Percentiles rank a stretch among this genome's conserved stretches.
These are phyloP conservation scores for Claviceps sp. DNA, from an alignment of 2,329 filamentous ascomycete genomes.

Conservation along the genomic window DNA sequence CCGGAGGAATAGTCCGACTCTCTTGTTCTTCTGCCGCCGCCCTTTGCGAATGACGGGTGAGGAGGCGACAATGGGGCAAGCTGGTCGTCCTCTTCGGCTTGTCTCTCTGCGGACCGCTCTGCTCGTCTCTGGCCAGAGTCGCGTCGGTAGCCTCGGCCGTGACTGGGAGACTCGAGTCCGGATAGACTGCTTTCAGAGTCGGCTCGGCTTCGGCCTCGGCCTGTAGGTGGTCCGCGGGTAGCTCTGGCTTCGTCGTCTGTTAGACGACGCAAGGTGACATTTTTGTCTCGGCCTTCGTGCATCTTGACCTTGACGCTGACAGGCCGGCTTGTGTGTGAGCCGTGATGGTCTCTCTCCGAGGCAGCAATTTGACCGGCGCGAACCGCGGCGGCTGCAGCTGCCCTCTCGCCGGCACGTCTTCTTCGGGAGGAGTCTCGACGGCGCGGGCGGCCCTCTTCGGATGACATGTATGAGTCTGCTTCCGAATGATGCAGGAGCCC, in stretches of 20 bases:
- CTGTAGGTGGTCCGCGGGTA: conserved; percentile 21
- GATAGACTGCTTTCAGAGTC: conserved; percentile 44
- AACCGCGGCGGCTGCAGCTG: conserved; percentile 33
- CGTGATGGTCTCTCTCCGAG: conserved; percentile 23
- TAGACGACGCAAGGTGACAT: conserved; percentile 46
- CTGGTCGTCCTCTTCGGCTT: conserved; percentile 24
- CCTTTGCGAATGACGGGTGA: conserved; percentile 41
- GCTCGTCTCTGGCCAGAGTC: conserved; percentile 34
- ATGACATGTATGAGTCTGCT: conserved; percentile 17
- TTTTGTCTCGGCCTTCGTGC: conserved; percentile 45
- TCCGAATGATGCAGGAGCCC: conserved; percentile 23
- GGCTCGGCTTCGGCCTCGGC: conserved; percentile 18
- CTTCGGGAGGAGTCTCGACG: conserved; percentile 33
- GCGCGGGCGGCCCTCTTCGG: conserved; percentile 21
- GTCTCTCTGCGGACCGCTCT: conserved; percentile 33
- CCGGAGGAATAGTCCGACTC: conserved; percentile 51
- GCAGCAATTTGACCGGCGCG: conserved; percentile 34
- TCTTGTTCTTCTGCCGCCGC: conserved; percentile 33
- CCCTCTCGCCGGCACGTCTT: conserved; percentile 29
- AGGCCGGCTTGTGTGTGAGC: conserved; percentile 29
- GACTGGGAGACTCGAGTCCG: conserved; percentile 37
- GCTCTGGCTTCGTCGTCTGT: conserved; percentile 45
- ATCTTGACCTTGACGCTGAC: conserved; percentile 47
- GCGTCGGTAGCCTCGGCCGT: conserved; percentile 36
- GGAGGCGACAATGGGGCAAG: conserved; percentile 39